A percentile compares a stretch with the other conserved stretches of the same genome.
Conservation (phyloP, 1,139 yeast genomes). For the Yamadazyma membranifaciens region DNA sequence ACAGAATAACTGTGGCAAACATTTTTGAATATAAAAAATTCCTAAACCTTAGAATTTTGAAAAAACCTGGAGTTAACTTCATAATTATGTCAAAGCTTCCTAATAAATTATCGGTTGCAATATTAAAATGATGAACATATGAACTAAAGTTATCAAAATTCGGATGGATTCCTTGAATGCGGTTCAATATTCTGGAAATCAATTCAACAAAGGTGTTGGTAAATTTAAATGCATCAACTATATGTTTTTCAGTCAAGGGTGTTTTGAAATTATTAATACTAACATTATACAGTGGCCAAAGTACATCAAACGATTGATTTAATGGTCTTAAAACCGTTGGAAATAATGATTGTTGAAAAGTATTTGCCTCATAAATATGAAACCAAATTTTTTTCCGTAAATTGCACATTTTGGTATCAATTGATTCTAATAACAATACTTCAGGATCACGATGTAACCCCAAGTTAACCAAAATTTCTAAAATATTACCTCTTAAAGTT, state of each 20-base stretch:
- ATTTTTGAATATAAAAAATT: constrained; percentile 5
- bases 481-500: constrained; percentile 31
- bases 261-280: constrained; percentile 9
- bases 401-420: constrained; percentile 26
- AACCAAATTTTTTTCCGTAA: constrained; percentile 50
- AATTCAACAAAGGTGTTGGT: constrained; percentile 4
- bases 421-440: constrained; percentile 23
- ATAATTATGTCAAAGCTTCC: neutral
- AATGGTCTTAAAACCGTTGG: constrained; percentile 6
- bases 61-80: constrained; percentile 6
- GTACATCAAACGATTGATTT: constrained; percentile 10
- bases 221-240: constrained; percentile 8
- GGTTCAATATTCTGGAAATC: constrained; percentile 3
- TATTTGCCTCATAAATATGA: constrained; percentile 9
- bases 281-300: constrained; percentile 9
- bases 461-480: constrained; percentile 48
- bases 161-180: constrained; percentile 5
- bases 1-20: constrained; percentile 4
- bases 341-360: constrained; percentile 7
- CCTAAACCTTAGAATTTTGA: constrained; percentile 7
- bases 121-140: neutral
- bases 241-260: constrained; percentile 11
- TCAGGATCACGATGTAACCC: constrained; percentile 54
- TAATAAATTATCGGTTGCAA: neutral
- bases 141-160: constrained; percentile 2